phyloP scores from a whole-genome alignment of 441 rosid species.

The Euphorbia celastroides region DNA sequence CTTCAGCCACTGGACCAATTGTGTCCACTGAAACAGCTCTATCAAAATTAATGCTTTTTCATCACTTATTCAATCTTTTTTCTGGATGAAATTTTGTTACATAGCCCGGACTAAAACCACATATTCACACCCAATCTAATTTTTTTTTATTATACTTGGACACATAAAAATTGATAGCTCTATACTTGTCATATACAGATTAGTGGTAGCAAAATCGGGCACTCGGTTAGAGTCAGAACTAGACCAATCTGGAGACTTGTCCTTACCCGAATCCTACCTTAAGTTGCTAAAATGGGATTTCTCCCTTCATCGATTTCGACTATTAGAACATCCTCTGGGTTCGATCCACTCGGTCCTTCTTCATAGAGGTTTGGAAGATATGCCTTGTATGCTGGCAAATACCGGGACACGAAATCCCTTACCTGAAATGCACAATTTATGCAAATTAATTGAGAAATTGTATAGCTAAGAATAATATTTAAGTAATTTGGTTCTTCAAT shows the following conservation, averaged over 20 bases:
- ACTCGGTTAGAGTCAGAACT: background rate
- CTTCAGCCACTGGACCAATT: background rate
- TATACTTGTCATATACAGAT: slow-evolving; percentile 2
- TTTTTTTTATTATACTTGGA: no score
- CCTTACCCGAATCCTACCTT: background rate
- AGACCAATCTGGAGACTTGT: background rate
- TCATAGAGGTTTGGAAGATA: slow-evolving; percentile 75
- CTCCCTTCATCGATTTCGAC: slow-evolving; percentile 82
- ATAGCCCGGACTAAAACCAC: no score
- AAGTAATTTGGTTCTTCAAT: background rate
- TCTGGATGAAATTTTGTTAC: no score
- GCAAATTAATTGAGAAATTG: background rate
- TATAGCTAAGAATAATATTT: background rate
- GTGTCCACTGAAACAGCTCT: background rate
- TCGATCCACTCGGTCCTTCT: slow-evolving; percentile 83
- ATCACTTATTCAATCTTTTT: no score
- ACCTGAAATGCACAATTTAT: slow-evolving; percentile 39
- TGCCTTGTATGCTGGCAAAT: slow-evolving; percentile 83
- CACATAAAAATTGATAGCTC: no score
- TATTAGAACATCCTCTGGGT: slow-evolving; percentile 46
- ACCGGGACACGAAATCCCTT: slow-evolving; percentile 82
- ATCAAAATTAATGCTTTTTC: no score
- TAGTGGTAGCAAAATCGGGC: slow-evolving; percentile 12
- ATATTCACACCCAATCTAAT: no score
- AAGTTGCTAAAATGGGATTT: slow-evolving; percentile 56